Evolutionary conservation across 139 green algal genomes (phyloP), one percentile per base, ranked within the genome.

Genomic region (Tetratostichococcus sp.): DNA sequence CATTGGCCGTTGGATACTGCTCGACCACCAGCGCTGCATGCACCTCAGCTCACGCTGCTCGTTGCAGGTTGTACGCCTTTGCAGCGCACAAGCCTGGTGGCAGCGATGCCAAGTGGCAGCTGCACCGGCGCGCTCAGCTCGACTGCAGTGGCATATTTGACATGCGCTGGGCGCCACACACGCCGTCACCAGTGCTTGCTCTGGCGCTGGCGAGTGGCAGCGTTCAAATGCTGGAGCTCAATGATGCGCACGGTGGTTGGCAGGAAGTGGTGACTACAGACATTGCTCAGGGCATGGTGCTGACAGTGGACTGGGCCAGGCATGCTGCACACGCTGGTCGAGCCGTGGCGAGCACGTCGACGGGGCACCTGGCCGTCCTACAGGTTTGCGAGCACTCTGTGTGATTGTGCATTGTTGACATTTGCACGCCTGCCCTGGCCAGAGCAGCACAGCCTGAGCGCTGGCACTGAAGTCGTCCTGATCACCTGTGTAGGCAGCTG

Each of bases 101-200:
- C n/a, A n/a, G n/a, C n/a, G 28, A 32, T 4, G 26, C 21, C 26
- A 34, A 26, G 11, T 68, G 62, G 28, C 62, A 68, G 62, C 62
- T 68, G 26, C 62, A 68, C 26, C 8, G 19, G 19, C 50, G 50
- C 22, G 50, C 62, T 22, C 16, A 14, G 28, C 30, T 33, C 11
- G 62, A 68, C n/a, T 32, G n/a, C 33, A 32, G 65, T 67, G 73
- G 73, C 28, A 72, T 77, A 30, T 77, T 77, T 57, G 73, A 72
- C 35, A 72, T 77, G 73, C 59, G 42, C 8, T 77, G 73, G 73
- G 35, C 62, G 35, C 65, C 28, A 14, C 11, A 42, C 6, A 42
- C 33, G 1, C 21, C 17, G 8, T 21, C 35, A 66, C 35, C 33
- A 32, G 21, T 67, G 65, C 1, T 77, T 28, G 73, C 35, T 16